Evolutionary conservation across 208 protist species (phyloP).

Genomic region (Leishmania lainsoni): DNA sequence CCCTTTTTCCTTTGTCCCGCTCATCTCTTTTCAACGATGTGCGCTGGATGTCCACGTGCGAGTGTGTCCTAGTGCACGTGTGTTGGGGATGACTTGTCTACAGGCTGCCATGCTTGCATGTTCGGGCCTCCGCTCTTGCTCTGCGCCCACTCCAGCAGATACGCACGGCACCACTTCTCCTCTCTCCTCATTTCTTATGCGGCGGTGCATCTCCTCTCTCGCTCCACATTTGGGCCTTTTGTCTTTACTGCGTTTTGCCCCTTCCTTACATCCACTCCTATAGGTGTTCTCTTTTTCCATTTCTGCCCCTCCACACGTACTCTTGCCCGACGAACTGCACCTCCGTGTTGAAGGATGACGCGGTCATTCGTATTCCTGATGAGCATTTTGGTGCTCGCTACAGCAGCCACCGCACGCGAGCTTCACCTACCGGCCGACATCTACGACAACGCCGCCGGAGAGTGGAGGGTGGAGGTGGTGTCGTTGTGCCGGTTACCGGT

Average conservation of each 20-base stretch:
- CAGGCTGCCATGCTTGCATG: neutral
- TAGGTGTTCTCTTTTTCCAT: neutral
- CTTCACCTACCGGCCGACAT: constrained; percentile 52
- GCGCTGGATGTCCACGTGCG: neutral
- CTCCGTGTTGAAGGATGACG: neutral
- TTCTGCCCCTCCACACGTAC: neutral
- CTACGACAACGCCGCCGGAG: constrained; percentile 49
- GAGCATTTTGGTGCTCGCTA: constrained; percentile 10
- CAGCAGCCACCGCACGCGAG: constrained; percentile 4
- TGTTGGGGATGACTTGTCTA: neutral
- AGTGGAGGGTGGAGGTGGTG: constrained; percentile 63
- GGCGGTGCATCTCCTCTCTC: neutral
- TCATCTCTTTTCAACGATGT: neutral
- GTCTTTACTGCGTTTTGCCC: neutral
- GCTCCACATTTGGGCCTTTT: neutral
- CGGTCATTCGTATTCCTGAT: constrained; percentile 7
- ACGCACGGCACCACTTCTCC: neutral
- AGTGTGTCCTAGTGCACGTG: neutral
- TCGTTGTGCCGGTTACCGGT: constrained; percentile 41
- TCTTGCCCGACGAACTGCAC: neutral
- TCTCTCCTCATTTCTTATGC: constrained; percentile 1
- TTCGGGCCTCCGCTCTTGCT: neutral
- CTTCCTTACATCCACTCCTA: neutral
- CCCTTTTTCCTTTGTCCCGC: neutral
- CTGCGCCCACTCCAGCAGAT: neutral